Base-by-base conservation (phyloP, 352 stramenopile species). In the Pythium sp. region DNA sequence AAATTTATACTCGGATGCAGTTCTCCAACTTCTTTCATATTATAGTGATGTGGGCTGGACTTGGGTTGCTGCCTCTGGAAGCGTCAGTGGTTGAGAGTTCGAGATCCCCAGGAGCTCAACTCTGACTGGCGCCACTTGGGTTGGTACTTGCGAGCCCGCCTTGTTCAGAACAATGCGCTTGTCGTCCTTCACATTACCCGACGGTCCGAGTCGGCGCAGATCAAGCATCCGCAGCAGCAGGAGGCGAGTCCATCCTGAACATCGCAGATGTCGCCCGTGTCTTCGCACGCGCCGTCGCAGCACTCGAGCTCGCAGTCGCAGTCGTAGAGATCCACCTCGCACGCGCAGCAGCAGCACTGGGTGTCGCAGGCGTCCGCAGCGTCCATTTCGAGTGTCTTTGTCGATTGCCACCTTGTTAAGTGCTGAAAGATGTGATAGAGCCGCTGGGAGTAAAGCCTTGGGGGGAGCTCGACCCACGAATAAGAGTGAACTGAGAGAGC, bases 221-320 rank as follows among this genome's bases (percentile, higher is more conserved):
- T 24, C 28, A 58, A 4, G 60, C 46, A 34, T 4, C 62, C 55
- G 49, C 51, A 72, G 47, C 51, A 61, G 0, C 62, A 8, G 18
- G 24, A 41, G 51, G 53, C 24, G 34, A 67, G 22, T 3, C 22
- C 15, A 3, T 43, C 43, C 18, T 62, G n/a, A n/a, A 46, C 15
- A 15, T 60, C 51, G 34, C 62, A 61, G n/a, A 34, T n/a, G 9
- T 66, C 34, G 11, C 30, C 46, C 8, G 32, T 26, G 7, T 61
- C 51, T 24, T 41, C 49, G 18, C 62, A 67, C 3, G 49, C 51
- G 49, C 55, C 51, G 18, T 58, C 62, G 18, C 62, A 67, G 24
- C 51, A 67, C 49, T 67, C 62, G 28, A 56, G 60, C 9, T 61
- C 61, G 32, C 61, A 59, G 12, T 60, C 30, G 49, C 61, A 67